Percentiles rank a stretch among this genome's conserved stretches.
Evolutionary conservation across 495 filamentous ascomycete genomes (phyloP).

Genomic region (Copromyces sp.): DNA sequence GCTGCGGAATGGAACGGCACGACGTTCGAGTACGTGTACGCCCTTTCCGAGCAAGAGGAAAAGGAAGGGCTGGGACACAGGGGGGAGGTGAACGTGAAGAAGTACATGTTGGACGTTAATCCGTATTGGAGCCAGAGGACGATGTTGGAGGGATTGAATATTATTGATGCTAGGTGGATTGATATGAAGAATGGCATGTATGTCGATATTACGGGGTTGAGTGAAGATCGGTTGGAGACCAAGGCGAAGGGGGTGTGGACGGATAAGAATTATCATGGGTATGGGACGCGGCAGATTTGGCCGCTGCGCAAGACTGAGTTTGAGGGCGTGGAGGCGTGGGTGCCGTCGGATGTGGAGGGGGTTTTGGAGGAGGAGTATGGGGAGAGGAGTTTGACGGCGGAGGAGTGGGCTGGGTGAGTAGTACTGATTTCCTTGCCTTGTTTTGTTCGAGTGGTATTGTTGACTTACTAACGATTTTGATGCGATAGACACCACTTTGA

Average conservation of each 20-base stretch:
- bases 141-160: slow-evolving; percentile 58
- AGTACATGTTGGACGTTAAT: slow-evolving; percentile 71
- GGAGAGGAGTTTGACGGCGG: slow-evolving; percentile 49
- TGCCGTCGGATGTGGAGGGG: slow-evolving; percentile 65
- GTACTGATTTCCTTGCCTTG: slow-evolving; percentile 12
- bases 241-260: slow-evolving; percentile 44
- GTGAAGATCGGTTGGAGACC: slow-evolving; percentile 49
- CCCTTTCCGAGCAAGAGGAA: not conserved
- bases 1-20: slow-evolving; percentile 57
- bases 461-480: not conserved
- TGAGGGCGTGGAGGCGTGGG: slow-evolving; percentile 62
- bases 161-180: slow-evolving; percentile 83
- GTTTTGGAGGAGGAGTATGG: slow-evolving; percentile 72
- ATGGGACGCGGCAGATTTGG: slow-evolving; percentile 61
- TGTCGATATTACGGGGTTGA: slow-evolving; percentile 80
- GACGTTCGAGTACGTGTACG: slow-evolving; percentile 43
- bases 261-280: slow-evolving; percentile 75
- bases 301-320: slow-evolving; percentile 69
- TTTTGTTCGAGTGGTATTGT: not conserved
- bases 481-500: not conserved
- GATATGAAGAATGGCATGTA: slow-evolving; percentile 68
- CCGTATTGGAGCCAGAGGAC: slow-evolving; percentile 50
- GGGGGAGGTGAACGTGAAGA: slow-evolving; percentile 6
- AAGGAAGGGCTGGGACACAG: not conserved
- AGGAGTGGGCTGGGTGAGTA: slow-evolving; percentile 54